These are phyloP conservation scores for Ophiostoma quercus DNA, from an alignment of 2,329 filamentous ascomycete genomes.

Conservation along the genomic window DNA sequence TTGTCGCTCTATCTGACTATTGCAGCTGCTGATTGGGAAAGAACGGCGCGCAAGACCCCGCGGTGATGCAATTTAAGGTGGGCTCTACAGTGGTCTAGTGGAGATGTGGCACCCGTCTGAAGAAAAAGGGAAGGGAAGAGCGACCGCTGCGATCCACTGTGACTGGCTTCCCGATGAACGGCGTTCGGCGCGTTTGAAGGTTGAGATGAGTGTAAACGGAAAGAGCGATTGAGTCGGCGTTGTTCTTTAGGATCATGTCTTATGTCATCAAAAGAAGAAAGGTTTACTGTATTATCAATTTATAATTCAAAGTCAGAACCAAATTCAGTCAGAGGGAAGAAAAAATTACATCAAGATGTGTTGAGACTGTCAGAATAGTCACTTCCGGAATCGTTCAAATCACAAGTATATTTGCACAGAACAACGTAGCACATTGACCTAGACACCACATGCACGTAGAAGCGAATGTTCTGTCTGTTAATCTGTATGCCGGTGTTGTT, in stretches of 20 bases:
- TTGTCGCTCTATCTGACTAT: not conserved
- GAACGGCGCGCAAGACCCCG: constrained; percentile 18
- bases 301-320: not conserved
- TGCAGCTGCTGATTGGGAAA: not conserved
- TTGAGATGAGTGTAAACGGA: constrained; percentile 23
- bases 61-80: constrained; percentile 22
- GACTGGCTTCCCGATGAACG: constrained; percentile 14
- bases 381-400: too few relatives aligned
- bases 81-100: constrained; percentile 1
- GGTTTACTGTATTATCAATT: not conserved
- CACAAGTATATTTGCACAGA: too few relatives aligned
- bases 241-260: not conserved
- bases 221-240: not conserved
- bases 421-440: too few relatives aligned
- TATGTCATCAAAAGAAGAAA: not conserved
- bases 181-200: constrained; percentile 16
- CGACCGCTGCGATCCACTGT: constrained; percentile 3
- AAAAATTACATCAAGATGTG: not conserved
- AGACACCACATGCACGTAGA: too few relatives aligned
- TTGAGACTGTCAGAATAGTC: too few relatives aligned
- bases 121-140: constrained; percentile 10
- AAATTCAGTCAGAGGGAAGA: not conserved
- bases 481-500: too few relatives aligned
- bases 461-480: too few relatives aligned
- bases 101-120: not conserved